Evolutionary conservation across 345 rosid species (phyloP), one percentile per base, ranked within the genome.

Genomic region (Eucalyptus globulus): DNA sequence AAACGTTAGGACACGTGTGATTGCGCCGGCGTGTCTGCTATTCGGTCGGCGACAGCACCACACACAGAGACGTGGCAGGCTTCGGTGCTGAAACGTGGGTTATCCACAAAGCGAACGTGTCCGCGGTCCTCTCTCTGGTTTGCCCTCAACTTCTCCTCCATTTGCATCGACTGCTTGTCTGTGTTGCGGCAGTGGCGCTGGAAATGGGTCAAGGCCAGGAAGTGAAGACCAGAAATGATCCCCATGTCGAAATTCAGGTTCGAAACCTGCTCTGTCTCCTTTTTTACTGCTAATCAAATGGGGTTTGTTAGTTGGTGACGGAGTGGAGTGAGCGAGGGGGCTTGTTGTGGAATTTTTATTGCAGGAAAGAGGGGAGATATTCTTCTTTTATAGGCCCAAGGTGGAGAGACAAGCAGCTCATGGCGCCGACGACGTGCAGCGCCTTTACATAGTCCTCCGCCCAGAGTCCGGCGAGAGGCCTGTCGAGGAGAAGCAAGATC

Each of bases 321-420:
- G 29, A 14, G 13, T 14, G 37, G 6, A 6, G 24, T 87, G 19
- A 88, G 26, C 76, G 21, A 65, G 3, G 5, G 76, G 2, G 15
- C 34, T 34, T 27, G 29, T 40, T 26, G 17, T 56, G 44, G 22
- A 1, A 1, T 37, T 45, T 67, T 45, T 1, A 10, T 58, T 88
- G 69, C 88, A 97, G 95, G 97, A 96, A 91, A 92, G 94, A 87
- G 98, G 96, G 87, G 97, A 96, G 58, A 96, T 95, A 92, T 95
- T 92, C 92, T 96, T 97, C 94, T 97, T 97, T 90, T 97, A 94
- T 87, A 92, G 97, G 89, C 97, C 97, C 56, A 96, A 94, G 91
- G 95, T 95, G 14, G 94, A 93, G 90, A 96, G 91, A 93, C 92
- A 96, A 89, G 95, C 93, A 90, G 97, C 93, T 40, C 97, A 92